Evolutionary conservation across 2,329 filamentous ascomycete genomes (phyloP), one percentile per base, ranked within the genome.

Genomic region (Fusarium bactridioides): DNA sequence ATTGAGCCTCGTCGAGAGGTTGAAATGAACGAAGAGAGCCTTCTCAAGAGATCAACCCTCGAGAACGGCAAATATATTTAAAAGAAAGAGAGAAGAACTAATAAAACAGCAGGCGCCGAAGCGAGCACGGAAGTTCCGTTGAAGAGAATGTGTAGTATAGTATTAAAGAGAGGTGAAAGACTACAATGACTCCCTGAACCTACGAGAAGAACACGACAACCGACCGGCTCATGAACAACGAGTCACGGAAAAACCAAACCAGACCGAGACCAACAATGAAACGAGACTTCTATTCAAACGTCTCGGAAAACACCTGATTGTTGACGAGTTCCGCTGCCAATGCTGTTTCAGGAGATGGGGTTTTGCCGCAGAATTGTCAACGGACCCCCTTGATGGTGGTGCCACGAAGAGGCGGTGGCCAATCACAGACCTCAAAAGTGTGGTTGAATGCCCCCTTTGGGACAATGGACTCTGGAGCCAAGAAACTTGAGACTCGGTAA

Each of bases 331-430:
- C 68, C 65, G 62, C 68, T 73, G 70, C 73, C 67, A 65, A 61
- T 64, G 66, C 55, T 64, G 77, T 79, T 78, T 79, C 77, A 79
- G 77, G 77, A 66, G 68, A 69, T 68, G 75, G 72, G 64, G 65
- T 73, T 77, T 71, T 67, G 67, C 66, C 61, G 59, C 75, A 74
- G 60, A 74, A 69, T 50, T 67, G 68, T 61, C 56, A 68, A 70
- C 61, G 54, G 58, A 29, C 48, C 67, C 67, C 69, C 70, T 61
- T 66, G 58, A 48, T 40, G 31, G 40, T 57, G 66, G 75, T 61
- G 64, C 69, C 44, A 61, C 44, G 38, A 45, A 40, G 64, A 64
- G 61, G 23, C 69, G 67, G 60, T 72, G 67, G 64, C 78, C 78
- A 79, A 79, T 78, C 67, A 76, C 29, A 25, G 44, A 38, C 12